Base-by-base conservation (phyloP, 768 basidiomycete species). In the Lentinula sp. region DNA sequence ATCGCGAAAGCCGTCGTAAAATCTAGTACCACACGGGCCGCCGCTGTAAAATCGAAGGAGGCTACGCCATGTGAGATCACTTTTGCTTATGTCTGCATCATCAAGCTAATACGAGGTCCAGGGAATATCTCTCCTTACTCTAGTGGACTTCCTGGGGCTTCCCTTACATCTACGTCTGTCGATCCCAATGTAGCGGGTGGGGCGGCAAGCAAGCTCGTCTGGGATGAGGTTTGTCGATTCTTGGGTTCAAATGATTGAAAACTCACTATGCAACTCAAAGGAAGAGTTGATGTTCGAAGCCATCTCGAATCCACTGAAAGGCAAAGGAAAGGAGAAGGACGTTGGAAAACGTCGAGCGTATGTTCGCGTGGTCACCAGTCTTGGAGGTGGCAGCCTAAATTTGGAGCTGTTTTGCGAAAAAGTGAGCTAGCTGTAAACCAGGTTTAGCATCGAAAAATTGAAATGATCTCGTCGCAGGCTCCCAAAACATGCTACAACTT, bases 401-500 rank as follows among this genome's bases (percentile, higher is more conserved):
- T 65, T 93, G 28, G 91, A 95, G 70, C 75, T 95, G 6, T 94
- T 84, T 67, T 95, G 93, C 68, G 94, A 95, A 73, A 93, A 93
- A 77, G 93, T 89, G 23, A 28, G 70, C 59, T 2, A 28, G 15
- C n/a, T 32, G 41, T n/a, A 6, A 39, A 48, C 57, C 35, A 37
- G 12, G 16, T 6, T 15, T 13, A 15, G 7, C 18, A 2, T 53
- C 52, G 60, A 45, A 20, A 46, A n/a, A 41, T 33, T 42, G 57
- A 54, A 53, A 15, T 32, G 52, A 28, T 18, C 58, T 20, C 46
- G 18, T 36, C 20, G 7, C 43, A 95, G 92, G 97, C 96, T 9
- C 97, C 97, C 0, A 95, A 97, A 75, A 98, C 97, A 1, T 98
- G 95, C 67, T 99, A 99, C 73, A 99, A 99, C 71, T 99, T 98